Evolutionary conservation across 805 yeast species (phyloP), one percentile per base, ranked within the genome.

Genomic region (Saccharomycopsis amapae): DNA sequence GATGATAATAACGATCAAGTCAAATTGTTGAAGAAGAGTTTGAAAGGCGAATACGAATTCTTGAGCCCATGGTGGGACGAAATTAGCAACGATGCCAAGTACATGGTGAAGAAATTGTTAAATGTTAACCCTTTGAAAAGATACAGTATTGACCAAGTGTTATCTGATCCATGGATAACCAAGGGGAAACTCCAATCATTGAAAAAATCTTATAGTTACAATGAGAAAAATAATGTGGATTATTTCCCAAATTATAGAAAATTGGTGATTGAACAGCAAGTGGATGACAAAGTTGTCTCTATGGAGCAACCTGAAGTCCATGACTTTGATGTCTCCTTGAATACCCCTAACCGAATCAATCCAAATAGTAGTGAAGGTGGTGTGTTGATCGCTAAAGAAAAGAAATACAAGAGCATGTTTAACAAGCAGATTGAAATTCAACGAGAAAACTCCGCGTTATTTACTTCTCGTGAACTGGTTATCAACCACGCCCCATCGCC

Each of bases 31-130:
- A 71, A 72, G 45, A 85, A 84, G 59, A 85, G 83, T 26, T 69
- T 83, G 10, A 69, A 69, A 39, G 94, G 93, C 30, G 80, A 83
- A 46, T 85, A 73, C 61, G 74, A 76, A n/a, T 85, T 83, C 59
- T 66, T 85, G 44, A 66, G 74, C 49, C 95, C 95, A 1, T 85
- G 95, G 95, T 85, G 93, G 86, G 93, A 84, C 62, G 94, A 85
- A 59, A 81, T 85, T 30, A 72, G 81, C 42, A 63, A 60, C 33
- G 86, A 79, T 31, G 89, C 88, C 23, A 85, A 83, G 57, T 73
- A 73, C 55, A 72, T 85, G 55, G 85, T 85, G 12, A 63, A 73
- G 3, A 78, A 75, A 55, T 68, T 85, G 61, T 66, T 85, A 52
- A 79, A 81, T 23, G 82, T 81, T 13, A 78, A 85, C 59, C 89